Conservation (phyloP, 371 early-diverging fungal species). For the Mucor circinelloides region DNA sequence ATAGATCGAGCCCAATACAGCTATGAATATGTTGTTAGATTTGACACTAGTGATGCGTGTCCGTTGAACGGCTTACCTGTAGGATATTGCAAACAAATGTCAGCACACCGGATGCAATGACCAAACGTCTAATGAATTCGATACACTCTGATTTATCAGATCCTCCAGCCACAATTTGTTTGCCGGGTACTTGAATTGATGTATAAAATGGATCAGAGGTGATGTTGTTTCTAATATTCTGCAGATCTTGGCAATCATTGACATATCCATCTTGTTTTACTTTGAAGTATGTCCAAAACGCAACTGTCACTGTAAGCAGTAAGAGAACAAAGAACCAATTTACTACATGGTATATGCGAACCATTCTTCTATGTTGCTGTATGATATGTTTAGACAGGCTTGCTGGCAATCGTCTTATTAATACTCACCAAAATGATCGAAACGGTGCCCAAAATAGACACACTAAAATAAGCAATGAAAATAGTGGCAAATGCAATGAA, state of each 20-base stretch:
- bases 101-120: constrained; percentile 34
- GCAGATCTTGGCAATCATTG: constrained; percentile 36
- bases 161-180: constrained; percentile 36
- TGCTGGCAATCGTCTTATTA: not conserved
- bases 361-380: constrained; percentile 35
- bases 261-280: constrained; percentile 35
- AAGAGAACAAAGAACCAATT: constrained; percentile 46
- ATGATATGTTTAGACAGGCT: not conserved
- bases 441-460: constrained; percentile 23
- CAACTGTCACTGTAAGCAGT: constrained; percentile 29
- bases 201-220: constrained; percentile 21
- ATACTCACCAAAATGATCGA: constrained; percentile 25
- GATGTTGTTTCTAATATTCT: constrained; percentile 17
- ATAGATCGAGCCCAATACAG: constrained; percentile 30
- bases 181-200: constrained; percentile 29
- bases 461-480: constrained; percentile 23
- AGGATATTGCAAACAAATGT: constrained; percentile 36
- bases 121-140: constrained; percentile 17
- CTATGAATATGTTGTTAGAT: not conserved
- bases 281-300: constrained; percentile 41
- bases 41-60: not conserved
- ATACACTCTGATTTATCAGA: constrained; percentile 39
- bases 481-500: constrained; percentile 23
- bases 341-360: constrained; percentile 37
- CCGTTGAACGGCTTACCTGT: constrained; percentile 26